Evolutionary conservation across 768 basidiomycete genomes (phyloP), one percentile per base, ranked within the genome.

Genomic region (Trametes villosa): DNA sequence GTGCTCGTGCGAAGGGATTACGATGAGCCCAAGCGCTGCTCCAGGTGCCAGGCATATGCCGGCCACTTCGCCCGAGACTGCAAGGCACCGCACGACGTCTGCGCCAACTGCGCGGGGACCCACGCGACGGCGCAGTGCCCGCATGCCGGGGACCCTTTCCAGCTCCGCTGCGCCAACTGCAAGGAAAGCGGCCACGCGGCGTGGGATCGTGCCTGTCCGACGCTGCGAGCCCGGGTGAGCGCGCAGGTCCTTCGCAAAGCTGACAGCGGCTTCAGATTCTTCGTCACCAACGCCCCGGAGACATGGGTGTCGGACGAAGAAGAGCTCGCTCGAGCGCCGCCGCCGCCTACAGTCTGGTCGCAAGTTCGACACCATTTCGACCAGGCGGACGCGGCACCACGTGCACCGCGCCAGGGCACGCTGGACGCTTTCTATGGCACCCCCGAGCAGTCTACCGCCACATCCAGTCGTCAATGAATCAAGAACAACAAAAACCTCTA

Each of bases 171-270:
- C 50, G 34, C 57, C 0, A 72, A 73, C 56, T 75, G 74, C 66
- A 59, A 50, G 18, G 29, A 13, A 0, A n/a, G 36, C 2, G 73
- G 72, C 1, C 75, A 76, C 48, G 69, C 72, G 2, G 61, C 74
- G 0, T 72, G 69, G 40, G 69, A 73, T 50, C 31, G 70, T 0
- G 11, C 7, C 1, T 75, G 74, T 60, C 70, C 71, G 0, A 31
- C 56, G 0, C 17, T 41, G 8, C 27, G 27, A 0, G 11, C 24
- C 0, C 22, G 38, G 26, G n/a, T 52, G 29, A n/a, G 59, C 15
- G 26, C 7, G 1, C 38, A 18, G 4, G n/a, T n/a, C n/a, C 20
- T 2, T 8, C 45, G 29, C 0, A 5, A 52, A 2, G 41, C 63
- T 12, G 63, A 59, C 17, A 22, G 9, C 20, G n/a, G 57, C n/a